These are phyloP conservation scores for Xylariales sp. DNA, from an alignment of 2,329 filamentous ascomycete species.

Conservation along the genomic window DNA sequence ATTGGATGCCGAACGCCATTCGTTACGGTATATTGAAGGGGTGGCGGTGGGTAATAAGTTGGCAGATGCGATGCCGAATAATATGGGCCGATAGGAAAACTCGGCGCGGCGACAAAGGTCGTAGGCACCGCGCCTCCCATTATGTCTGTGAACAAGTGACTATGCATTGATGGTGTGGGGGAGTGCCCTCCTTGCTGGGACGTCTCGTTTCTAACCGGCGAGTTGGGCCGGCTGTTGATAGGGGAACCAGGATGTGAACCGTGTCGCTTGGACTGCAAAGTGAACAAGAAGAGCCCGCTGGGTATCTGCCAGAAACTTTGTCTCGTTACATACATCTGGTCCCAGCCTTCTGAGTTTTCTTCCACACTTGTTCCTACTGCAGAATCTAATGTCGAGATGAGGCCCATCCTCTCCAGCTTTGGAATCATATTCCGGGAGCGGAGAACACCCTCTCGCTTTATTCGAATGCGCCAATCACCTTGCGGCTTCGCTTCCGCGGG, in stretches of 20 bases:
- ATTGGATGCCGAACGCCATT: conserved; percentile 79
- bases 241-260: conserved; percentile 46
- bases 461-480: conserved; percentile 81
- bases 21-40: conserved; percentile 75
- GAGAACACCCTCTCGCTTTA: conserved; percentile 84
- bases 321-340: conserved; percentile 74
- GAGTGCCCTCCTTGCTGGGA: conserved; percentile 18
- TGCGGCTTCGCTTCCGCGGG: conserved; percentile 67
- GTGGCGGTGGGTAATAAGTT: conserved; percentile 83
- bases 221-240: conserved; percentile 47
- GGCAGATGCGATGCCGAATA: conserved; percentile 79
- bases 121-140: conserved; percentile 34
- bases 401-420: conserved; percentile 89
- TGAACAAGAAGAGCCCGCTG: conserved; percentile 81
- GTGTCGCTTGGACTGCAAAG: conserved; percentile 55
- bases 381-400: conserved; percentile 73
- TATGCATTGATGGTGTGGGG: conserved; percentile 22
- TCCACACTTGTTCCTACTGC: conserved; percentile 63
- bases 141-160: conserved; percentile 27
- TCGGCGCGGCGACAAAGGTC: conserved; percentile 27
- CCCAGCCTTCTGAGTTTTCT: conserved; percentile 63
- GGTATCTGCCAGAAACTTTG: conserved; percentile 91
- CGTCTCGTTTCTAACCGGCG: conserved; percentile 37
- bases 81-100: conserved; percentile 61
- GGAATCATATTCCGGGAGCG: conserved; percentile 77